phyloP scores from a whole-genome alignment of 495 filamentous ascomycete species.

The Lasiosphaeria hispida region DNA sequence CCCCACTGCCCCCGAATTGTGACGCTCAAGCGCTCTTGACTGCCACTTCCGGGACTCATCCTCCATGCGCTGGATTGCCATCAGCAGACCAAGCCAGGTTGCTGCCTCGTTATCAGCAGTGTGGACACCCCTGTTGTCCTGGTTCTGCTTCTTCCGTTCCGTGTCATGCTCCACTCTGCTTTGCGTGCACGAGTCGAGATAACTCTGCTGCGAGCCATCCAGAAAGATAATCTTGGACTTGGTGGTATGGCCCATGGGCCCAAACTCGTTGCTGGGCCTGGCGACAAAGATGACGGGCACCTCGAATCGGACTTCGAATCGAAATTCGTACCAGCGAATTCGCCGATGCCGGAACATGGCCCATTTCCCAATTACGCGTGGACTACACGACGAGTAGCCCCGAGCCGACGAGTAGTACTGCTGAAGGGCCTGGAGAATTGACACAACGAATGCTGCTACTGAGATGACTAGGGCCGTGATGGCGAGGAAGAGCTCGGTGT shows the following conservation, averaged over 20 bases:
- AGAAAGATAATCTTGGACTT: slow-evolving; percentile 20
- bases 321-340: slow-evolving; percentile 33
- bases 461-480: slow-evolving; percentile 25
- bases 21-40: background rate
- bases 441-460: slow-evolving; percentile 20
- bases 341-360: slow-evolving; percentile 33
- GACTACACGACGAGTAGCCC: slow-evolving; percentile 13
- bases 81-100: slow-evolving; percentile 35
- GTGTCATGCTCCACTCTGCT: slow-evolving; percentile 22
- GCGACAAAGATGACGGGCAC: slow-evolving; percentile 43
- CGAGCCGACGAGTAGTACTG: slow-evolving; percentile 13
- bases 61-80: slow-evolving; percentile 38
- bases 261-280: slow-evolving; percentile 29
- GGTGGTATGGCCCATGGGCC: slow-evolving; percentile 27
- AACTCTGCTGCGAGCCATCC: slow-evolving; percentile 35
- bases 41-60: slow-evolving; percentile 35
- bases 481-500: slow-evolving; percentile 14
- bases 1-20: background rate
- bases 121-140: slow-evolving; percentile 22
- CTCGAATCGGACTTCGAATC: slow-evolving; percentile 44
- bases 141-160: background rate
- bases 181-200: slow-evolving; percentile 17
- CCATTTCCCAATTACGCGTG: slow-evolving; percentile 36
- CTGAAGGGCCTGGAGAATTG: slow-evolving; percentile 17
- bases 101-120: slow-evolving; percentile 41